Evolutionary conservation across 2,329 filamentous ascomycete species (phyloP).

Genomic region (Ilyonectria mors-panacis): DNA sequence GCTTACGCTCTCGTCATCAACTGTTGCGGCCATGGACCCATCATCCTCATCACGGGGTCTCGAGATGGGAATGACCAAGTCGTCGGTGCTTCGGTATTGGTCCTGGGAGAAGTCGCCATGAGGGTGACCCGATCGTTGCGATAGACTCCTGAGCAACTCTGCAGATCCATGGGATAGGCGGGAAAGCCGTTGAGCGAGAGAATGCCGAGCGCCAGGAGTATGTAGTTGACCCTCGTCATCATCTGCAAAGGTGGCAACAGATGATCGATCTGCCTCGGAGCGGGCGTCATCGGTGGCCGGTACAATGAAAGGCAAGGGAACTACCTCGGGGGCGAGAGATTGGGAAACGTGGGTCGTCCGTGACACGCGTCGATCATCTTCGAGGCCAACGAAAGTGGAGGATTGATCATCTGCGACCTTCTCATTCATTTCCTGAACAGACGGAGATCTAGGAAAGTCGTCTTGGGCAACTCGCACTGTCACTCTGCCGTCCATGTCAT

Average conservation of each 20-base stretch:
- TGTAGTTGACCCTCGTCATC: slow-evolving; percentile 61
- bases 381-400: slow-evolving; percentile 30
- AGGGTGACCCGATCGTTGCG: slow-evolving; percentile 50
- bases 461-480: slow-evolving; percentile 69
- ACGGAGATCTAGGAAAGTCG: slow-evolving; percentile 54
- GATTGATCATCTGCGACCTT: slow-evolving; percentile 44
- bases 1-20: slow-evolving; percentile 67
- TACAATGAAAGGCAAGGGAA: slow-evolving; percentile 77
- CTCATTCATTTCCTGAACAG: slow-evolving; percentile 44
- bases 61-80: slow-evolving; percentile 56
- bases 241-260: slow-evolving; percentile 79
- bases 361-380: slow-evolving; percentile 43
- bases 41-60: slow-evolving; percentile 58
- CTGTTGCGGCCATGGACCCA: slow-evolving; percentile 70
- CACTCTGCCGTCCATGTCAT: slow-evolving; percentile 61
- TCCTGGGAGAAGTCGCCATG: slow-evolving; percentile 34
- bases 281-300: slow-evolving; percentile 61
- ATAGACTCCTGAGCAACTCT: slow-evolving; percentile 61
- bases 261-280: slow-evolving; percentile 69
- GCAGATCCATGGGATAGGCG: slow-evolving; percentile 64
- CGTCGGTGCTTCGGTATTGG: slow-evolving; percentile 61
- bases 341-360: slow-evolving; percentile 39
- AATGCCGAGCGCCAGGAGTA: slow-evolving; percentile 50
- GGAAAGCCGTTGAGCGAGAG: slow-evolving; percentile 65
- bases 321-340: slow-evolving; percentile 63